A percentile compares a stretch with the other conserved stretches of the same genome.
Evolutionary conservation across 2,329 filamentous ascomycete genomes (phyloP).

Genomic region (Calonectria pauciramosa): DNA sequence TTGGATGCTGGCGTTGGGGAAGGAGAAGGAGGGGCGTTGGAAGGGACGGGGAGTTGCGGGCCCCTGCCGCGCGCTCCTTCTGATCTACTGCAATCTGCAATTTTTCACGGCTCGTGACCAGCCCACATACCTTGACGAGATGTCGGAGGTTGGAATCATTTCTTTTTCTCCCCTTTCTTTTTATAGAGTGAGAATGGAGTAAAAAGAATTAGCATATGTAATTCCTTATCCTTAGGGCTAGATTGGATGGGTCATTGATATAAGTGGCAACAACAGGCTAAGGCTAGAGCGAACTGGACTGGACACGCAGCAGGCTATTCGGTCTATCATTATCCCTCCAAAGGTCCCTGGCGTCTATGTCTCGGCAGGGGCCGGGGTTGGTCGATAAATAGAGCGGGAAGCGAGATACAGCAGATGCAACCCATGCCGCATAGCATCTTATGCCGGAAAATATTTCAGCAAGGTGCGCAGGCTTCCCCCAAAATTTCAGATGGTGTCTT

Average conservation of each 20-base stretch:
- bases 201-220: neutral
- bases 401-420: constrained; percentile 16
- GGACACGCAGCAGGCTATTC: neutral
- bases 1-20: neutral
- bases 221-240: neutral
- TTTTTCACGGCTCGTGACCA: constrained; percentile 2
- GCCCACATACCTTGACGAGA: neutral
- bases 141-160: constrained; percentile 3
- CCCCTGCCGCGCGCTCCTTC: neutral
- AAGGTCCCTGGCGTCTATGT: neutral
- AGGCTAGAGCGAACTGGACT: neutral
- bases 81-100: neutral
- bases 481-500: constrained; percentile 31
- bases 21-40: neutral
- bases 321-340: constrained; percentile 1
- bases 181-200: neutral
- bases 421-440: neutral
- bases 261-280: neutral
- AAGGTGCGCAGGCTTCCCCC: constrained; percentile 22
- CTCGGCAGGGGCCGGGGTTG: neutral
- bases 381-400: neutral
- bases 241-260: constrained; percentile 2
- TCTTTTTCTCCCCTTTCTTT: constrained; percentile 4
- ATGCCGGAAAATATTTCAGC: constrained; percentile 3
- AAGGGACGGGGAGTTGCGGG: neutral